Base-by-base conservation (phyloP, 805 yeast species). In the Naumovozyma dairenensis region DNA sequence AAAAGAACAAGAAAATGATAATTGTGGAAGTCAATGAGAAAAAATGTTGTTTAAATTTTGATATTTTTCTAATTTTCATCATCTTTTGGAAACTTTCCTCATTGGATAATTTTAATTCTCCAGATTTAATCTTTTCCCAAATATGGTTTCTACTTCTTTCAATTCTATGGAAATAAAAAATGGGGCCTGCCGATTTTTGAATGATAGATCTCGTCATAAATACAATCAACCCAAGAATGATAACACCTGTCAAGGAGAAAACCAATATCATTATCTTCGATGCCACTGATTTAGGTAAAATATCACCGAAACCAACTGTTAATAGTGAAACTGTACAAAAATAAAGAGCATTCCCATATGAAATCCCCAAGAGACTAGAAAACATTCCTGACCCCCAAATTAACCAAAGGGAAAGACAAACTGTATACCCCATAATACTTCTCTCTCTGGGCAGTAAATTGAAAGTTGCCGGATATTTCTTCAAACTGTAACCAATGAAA, bases 271-370 rank as follows among this genome's bases (percentile, higher is more conserved):
- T 57, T 1, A 76, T 77, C 49, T 72, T 71, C 0, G 80, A 67
- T 1, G 74, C 72, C 2, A 66, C 59, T 1, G 68, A 55, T 0
- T 37, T 24, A 0, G 94, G 87, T 0, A 67, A 61, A 21, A 79
- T 65, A 45, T 81, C 92, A 25, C 95, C 95, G 13, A 78, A 62
- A 0, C 96, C 96, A 19, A 86, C 70, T 1, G 96, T 86, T 31
- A 82, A 61, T 25, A 80, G 60, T 0, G 93, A 76, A 1, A 81
- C 85, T 8, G 72, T 70, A 45, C 85, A 75, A 52, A 70, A 83
- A 51, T 82, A 85, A 29, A 83, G 51, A 0, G 82, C 74, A n/a
- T 74, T 66, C 0, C 86, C 85, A 50, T 69, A 81, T 1, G 67
- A 61, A 7, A 74, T 47, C 27, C 62, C 52, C 25, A 74, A 43